Conservation (phyloP, 768 basidiomycete species). For the Phlebiopsis gigantea region DNA sequence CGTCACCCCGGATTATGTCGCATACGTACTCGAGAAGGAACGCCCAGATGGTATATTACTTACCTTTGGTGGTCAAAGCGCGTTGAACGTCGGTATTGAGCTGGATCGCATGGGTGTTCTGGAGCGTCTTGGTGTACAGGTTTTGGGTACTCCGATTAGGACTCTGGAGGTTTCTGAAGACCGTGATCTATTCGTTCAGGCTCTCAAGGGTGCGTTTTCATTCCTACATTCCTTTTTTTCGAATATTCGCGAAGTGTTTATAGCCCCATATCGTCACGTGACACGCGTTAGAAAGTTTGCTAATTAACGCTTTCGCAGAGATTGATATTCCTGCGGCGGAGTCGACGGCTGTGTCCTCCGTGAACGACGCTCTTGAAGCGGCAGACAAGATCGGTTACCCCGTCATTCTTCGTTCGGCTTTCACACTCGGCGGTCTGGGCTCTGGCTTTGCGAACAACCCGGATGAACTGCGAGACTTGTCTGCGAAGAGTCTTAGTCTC, state of each 20-base stretch:
- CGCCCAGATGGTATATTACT: conserved; percentile 95
- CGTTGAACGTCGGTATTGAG: conserved; percentile 94
- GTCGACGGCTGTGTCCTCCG: conserved; percentile 94
- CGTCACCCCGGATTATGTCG: conserved; percentile 95
- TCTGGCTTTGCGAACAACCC: conserved; percentile 96
- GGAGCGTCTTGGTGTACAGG: conserved; percentile 87
- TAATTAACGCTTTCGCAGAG: conserved; percentile 44
- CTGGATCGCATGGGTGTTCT: conserved; percentile 96
- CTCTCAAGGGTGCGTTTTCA: conserved; percentile 72
- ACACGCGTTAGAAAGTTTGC: conserved; percentile 4
- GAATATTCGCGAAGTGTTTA: neutral
- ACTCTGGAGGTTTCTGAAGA: conserved; percentile 98
- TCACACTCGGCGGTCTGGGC: conserved; percentile 96
- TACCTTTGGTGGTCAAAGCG: conserved; percentile 97
- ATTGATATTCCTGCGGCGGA: conserved; percentile 95
- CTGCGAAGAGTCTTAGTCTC: conserved; percentile 85
- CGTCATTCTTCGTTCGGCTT: conserved; percentile 94
- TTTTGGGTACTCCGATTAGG: conserved; percentile 91
- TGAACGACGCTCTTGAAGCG: conserved; percentile 87
- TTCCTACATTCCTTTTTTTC: conserved; percentile 4
- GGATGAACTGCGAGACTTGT: conserved; percentile 90
- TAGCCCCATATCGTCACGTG: no score
- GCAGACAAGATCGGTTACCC: conserved; percentile 93
- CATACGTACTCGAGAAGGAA: conserved; percentile 98
- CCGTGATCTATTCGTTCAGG: conserved; percentile 92